Evolutionary conservation across 139 green algal genomes (phyloP), one percentile per base, ranked within the genome.

Genomic region (Auxenochlorella pyrenoidosa): DNA sequence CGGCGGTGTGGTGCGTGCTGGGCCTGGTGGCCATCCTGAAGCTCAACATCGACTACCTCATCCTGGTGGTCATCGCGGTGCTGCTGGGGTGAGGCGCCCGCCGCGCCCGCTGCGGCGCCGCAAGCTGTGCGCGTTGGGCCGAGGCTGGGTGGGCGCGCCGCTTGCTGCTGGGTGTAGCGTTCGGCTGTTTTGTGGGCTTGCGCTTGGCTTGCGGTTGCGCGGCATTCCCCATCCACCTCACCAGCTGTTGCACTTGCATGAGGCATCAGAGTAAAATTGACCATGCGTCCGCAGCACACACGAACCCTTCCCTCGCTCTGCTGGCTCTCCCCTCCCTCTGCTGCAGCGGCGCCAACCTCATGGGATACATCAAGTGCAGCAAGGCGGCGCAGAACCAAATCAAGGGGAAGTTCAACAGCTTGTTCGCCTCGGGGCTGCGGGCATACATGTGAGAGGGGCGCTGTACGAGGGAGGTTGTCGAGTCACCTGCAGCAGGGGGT

Each of bases 341-440:
- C n/a, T 24, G 80, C 60, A 85, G 80, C 58, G 84, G 85, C 51
- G 93, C 94, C 84, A 99, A 99, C 87, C 90, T 98, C 12, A 87
- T 93, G 21, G 96, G 96, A 13, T 99, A 98, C 92, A 95, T 96
- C 88, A 98, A 97, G 87, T 98, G 95, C 90, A 95, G 90, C 90
- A 95, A 94, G 73, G 94, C 98, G 82, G 94, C 94, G 30, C 81
- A 90, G 81, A 79, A 77, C 59, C 89, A 92, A 75, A 79, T 92
- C 73, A 88, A 90, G 81, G 89, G 89, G 2, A 78, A 73, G 41
- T 77, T 82, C 86, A 82, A 82, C 40, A 65, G 38, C 15, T 70
- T 89, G 22, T 86, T 89, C 72, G 84, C 84, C 0, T 76, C 51
- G 6, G 84, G 84, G 4, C 47, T 86, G 36, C 70, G 70, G 15